Base-by-base conservation (phyloP, 495 filamentous ascomycete genomes). In the Penicillium diatomitis region DNA sequence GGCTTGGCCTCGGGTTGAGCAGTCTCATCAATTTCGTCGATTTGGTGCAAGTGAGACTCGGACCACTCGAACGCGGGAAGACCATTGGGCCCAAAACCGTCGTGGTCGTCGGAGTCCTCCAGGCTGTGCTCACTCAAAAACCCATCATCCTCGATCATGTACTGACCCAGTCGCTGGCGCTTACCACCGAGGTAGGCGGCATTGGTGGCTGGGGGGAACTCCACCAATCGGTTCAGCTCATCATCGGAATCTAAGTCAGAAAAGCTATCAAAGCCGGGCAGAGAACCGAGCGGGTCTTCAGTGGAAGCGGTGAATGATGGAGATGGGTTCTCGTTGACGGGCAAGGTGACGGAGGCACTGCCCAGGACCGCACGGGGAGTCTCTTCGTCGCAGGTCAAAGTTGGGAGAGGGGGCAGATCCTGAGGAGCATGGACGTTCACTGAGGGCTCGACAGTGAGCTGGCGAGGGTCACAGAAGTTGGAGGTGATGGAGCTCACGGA, bases 181-280 rank as follows among this genome's bases (percentile, higher is more conserved):
- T 94, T 95, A 56, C 79, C 84, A 57, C 83, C 82, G 44, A 81
- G 60, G 61, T 83, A 85, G 47, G 79, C 68, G 8, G 80, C 69
- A 62, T 80, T 84, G 41, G 55, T 50, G 32, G 73, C 74, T 33
- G 79, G 65, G 47, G 79, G 74, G 55, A 89, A 84, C 49, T 84
- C 82, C 50, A 90, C 83, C 6, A 95, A 75, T 41, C 81, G 80
- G 65, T 80, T 84, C 48, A 94, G 85, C 55, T 95, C 89, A 74
- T 92, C 89, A 34, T 96, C 91, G 0, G 87, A 91, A 66, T 96
- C 92, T 44, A 96, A 78, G 56, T 95, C 91, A 20, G 88, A 91
- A 49, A 94, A 78, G 51, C 88, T 85, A 58, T 94, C 86, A 51
- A 96, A 91, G 34, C 72, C 73, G 2, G 85, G 84, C 30, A 91